Conservation (phyloP, 768 basidiomycete species). For the Suillus bovinus region DNA sequence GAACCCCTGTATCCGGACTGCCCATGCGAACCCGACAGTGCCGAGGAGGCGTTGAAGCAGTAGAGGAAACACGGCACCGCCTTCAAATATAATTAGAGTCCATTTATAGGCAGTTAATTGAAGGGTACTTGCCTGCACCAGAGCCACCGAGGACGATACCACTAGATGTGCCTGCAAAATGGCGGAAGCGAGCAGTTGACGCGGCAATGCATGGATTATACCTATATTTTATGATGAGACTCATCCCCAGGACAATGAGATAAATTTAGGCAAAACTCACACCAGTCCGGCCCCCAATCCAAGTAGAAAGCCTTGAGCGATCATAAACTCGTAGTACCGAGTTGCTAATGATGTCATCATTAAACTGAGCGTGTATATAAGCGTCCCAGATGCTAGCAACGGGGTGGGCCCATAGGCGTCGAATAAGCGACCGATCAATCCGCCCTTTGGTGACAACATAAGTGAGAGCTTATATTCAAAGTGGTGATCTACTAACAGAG, state of each 20-base stretch:
- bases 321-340: slow-evolving; percentile 9
- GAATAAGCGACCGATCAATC: slow-evolving; percentile 52
- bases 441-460: slow-evolving; percentile 40
- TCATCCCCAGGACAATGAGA: background rate
- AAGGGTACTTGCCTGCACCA: slow-evolving; percentile 9
- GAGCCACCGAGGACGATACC: slow-evolving; percentile 4
- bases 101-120: background rate
- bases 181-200: background rate
- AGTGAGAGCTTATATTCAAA: slow-evolving; percentile 11
- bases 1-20: slow-evolving; percentile 20
- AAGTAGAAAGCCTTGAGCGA: slow-evolving; percentile 8
- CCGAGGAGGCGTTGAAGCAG: slow-evolving; percentile 16
- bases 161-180: background rate
- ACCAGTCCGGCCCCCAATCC: slow-evolving; percentile 5
- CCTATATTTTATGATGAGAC: slow-evolving; percentile 1
- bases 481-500: slow-evolving; percentile 41
- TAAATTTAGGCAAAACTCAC: background rate
- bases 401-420: slow-evolving; percentile 53
- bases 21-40: slow-evolving; percentile 25
- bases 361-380: slow-evolving; percentile 46
- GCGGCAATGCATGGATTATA: slow-evolving; percentile 1
- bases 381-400: slow-evolving; percentile 49
- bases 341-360: slow-evolving; percentile 54
- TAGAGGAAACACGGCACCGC: background rate
- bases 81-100: background rate